Base-by-base conservation (phyloP, 257 asterid species). In the Paraleonurus japonicus region DNA sequence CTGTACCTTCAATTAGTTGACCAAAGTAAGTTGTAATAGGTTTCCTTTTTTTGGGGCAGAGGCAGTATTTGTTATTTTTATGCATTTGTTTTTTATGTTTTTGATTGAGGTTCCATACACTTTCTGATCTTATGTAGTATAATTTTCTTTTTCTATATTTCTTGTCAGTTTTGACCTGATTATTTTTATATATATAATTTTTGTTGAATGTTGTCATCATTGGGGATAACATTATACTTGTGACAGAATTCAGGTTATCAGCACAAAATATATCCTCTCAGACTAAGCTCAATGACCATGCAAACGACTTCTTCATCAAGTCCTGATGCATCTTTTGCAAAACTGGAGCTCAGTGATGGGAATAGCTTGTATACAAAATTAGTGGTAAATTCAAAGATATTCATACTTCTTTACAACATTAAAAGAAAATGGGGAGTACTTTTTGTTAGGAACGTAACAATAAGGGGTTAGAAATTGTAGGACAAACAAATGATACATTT, bases 311-410 rank as follows among this genome's bases (percentile, higher is more conserved):
- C 91, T 64, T 73, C 89, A 62, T 71, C 90, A 47, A 79, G 76
- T 33, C 71, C 87, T 45, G 64, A 66, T 78, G 85, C 83, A 83
- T 86, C 88, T 66, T 76, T 79, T 33, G 90, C 92, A 1, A 87
- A 83, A 83, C 84, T 95, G 81, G 95, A 83, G 69, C 88, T 92
- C 26, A 85, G 83, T 75, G 85, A 89, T 80, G 98, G 98, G 55
- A 81, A 72, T 75, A 77, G 87, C 83, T 75, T 95, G 81, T 76
- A 79, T 61, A 87, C 99, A 64, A 95, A 87, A 81, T 79, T 95
- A 77, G 96, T 92, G 92, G 99, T 95, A 89, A 85, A n/a, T n/a
- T n/a, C n/a, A n/a, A n/a, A n/a, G n/a, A n/a, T n/a, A n/a, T n/a
- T n/a, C n/a, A n/a, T n/a, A n/a, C n/a, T n/a, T n/a, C n/a, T n/a